These are phyloP conservation scores for Calocybe gangraenosa DNA, from an alignment of 768 basidiomycete genomes.

Conservation along the genomic window DNA sequence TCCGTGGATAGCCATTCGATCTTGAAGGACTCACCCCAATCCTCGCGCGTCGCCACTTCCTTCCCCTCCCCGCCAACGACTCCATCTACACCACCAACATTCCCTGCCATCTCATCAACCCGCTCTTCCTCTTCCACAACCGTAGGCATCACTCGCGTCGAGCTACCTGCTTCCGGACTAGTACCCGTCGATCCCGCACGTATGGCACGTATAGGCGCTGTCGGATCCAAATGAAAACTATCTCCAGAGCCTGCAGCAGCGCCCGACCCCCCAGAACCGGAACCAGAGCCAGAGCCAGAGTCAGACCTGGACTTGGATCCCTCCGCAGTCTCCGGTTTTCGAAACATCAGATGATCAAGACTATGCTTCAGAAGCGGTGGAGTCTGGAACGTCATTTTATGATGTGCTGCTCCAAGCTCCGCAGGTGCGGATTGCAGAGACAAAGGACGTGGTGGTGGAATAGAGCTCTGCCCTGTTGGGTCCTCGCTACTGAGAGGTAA, in stretches of 20 bases:
- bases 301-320: neutral
- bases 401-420: conserved; percentile 36
- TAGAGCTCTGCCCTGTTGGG: neutral
- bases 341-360: conserved; percentile 22
- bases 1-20: conserved; percentile 78
- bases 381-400: conserved; percentile 17
- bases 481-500: conserved; percentile 16
- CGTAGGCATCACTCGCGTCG: conserved; percentile 3
- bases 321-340: neutral
- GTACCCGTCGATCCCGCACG: conserved; percentile 12
- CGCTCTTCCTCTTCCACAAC: conserved; percentile 17
- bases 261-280: no score
- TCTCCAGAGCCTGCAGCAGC: neutral
- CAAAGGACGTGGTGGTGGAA: neutral
- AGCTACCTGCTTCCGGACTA: neutral
- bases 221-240: conserved; percentile 34
- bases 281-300: no score
- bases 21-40: conserved; percentile 80
- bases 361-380: conserved; percentile 25
- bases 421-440: conserved; percentile 48
- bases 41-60: conserved; percentile 52
- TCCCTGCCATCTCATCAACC: conserved; percentile 3
- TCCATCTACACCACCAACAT: conserved; percentile 15
- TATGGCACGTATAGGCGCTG: conserved; percentile 35
- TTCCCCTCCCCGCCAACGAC: conserved; percentile 17